Evolutionary conservation across 108 stramenopile genomes (phyloP).

Genomic region (Cyclostephanos invisitatus): DNA sequence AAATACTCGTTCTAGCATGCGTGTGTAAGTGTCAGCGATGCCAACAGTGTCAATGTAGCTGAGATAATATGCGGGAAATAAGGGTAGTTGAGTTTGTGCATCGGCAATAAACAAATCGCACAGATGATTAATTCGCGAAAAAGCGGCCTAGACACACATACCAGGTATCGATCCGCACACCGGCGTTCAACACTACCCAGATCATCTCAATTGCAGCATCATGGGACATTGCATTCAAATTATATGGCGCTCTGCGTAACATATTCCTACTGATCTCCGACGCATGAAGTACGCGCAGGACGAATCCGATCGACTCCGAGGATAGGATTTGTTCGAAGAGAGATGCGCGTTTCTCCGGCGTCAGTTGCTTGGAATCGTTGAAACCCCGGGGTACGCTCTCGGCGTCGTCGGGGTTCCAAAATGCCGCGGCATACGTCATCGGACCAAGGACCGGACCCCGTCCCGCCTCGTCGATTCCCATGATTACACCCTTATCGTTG

Average conservation of each 20-base stretch:
- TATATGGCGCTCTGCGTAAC: conserved; percentile 75
- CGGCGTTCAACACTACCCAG: conserved; percentile 59
- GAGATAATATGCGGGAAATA: not conserved
- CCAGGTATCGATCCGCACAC: conserved; percentile 62
- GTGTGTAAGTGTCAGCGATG: conserved; percentile 63
- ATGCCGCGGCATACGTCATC: conserved; percentile 86
- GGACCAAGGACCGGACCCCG: conserved; percentile 88
- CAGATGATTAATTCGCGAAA: not conserved
- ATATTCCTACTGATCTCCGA: conserved; percentile 84
- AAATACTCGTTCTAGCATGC: conserved; percentile 71
- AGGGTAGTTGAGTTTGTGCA: not conserved
- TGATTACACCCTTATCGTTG: conserved; percentile 35
- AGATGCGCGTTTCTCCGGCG: conserved; percentile 61
- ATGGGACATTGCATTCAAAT: conserved; percentile 86
- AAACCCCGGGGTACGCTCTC: conserved; percentile 60
- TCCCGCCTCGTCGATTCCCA: conserved; percentile 83
- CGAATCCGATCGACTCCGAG: conserved; percentile 72
- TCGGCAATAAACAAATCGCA: not conserved
- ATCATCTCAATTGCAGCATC: conserved; percentile 85
- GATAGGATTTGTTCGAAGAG: conserved; percentile 58
- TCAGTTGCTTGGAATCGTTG: conserved; percentile 84
- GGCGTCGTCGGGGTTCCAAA: conserved; percentile 63
- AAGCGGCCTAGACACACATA: conserved; percentile 20
- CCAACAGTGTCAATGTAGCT: conserved; percentile 89
- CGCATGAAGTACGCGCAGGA: conserved; percentile 68